Evolutionary conservation across 208 protist genomes (phyloP), one percentile per base, ranked within the genome.

Genomic region (Angomonas deanei): DNA sequence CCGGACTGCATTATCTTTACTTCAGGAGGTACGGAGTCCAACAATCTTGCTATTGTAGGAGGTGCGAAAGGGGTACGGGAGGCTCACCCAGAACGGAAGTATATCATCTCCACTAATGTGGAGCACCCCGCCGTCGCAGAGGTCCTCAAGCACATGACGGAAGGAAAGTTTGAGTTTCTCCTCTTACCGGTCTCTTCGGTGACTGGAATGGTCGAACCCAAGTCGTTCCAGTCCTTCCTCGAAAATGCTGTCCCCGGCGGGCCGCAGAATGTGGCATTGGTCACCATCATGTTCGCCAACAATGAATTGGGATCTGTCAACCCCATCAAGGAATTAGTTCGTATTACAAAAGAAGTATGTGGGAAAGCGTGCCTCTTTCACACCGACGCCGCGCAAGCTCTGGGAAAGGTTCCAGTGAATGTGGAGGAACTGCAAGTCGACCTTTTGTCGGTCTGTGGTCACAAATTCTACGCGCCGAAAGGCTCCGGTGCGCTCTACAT

Each of bases 401-500:
- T 98, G 10, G 99, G 98, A 33, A 99, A 99, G 75, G 93, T 99
- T 13, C 80, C 79, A 15, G 80, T 99, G 5, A 74, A 99, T 78
- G 95, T 99, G 0, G 84, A 87, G 42, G 46, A 84, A 5, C 80
- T 90, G 69, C 74, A 86, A 6, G 91, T 98, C 34, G 97, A 99
- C 81, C 61, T 98, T 0, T 70, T 99, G 34, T 98, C 97, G 2
- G 93, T 99, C 17, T 96, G 83, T 49, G 96, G 91, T 4, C 98
- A 99, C 76, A 99, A 99, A 72, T 88, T 99, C 31, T 98, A 98
- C 76, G 97, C 94, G 0, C 97, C 97, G 21, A 99, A 98, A 54
- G 94, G 94, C 39, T 63, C 81, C 1, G 90, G 86, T 4, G 84
- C 84, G 0, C 70, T 97, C 2, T 94, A 86, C 66, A 72, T 93